These are phyloP conservation scores for Candida succiphila DNA, from an alignment of 805 yeast species.

Conservation along the genomic window DNA sequence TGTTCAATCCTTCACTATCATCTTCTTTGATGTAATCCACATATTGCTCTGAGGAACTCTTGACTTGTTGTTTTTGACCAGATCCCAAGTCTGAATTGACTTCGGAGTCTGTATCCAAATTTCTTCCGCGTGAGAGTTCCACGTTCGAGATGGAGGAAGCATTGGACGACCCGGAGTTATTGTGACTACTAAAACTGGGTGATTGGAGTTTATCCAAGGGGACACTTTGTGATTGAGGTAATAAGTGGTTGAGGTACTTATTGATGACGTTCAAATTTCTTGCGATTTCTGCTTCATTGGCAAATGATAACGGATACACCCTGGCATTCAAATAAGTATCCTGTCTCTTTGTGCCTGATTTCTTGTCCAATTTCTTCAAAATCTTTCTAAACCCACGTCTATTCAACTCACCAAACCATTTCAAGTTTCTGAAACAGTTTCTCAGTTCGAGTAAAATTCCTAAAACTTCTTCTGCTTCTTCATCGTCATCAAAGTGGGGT, in stretches of 20 bases:
- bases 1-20: constrained; percentile 27
- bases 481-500: constrained; percentile 24
- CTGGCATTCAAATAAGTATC: constrained; percentile 52
- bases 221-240: constrained; percentile 24
- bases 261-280: constrained; percentile 44
- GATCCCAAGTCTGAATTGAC: not conserved
- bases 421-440: constrained; percentile 67
- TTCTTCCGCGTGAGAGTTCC: constrained; percentile 10
- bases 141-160: constrained; percentile 14
- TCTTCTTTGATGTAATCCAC: constrained; percentile 15
- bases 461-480: constrained; percentile 53
- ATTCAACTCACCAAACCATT: constrained; percentile 91
- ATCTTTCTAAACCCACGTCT: constrained; percentile 85
- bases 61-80: not conserved
- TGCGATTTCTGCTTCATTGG: constrained; percentile 55
- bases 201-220: constrained; percentile 7
- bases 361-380: constrained; percentile 84
- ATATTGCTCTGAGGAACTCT: constrained; percentile 10
- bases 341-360: constrained; percentile 52
- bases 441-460: constrained; percentile 69
- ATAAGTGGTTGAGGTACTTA: constrained; percentile 39
- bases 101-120: too few relatives aligned
- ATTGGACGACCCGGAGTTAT: constrained; percentile 8
- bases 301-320: constrained; percentile 66
- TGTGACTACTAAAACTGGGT: not conserved